Base-by-base conservation (phyloP, 116 monocot genomes). In the Iris pallida region DNA sequence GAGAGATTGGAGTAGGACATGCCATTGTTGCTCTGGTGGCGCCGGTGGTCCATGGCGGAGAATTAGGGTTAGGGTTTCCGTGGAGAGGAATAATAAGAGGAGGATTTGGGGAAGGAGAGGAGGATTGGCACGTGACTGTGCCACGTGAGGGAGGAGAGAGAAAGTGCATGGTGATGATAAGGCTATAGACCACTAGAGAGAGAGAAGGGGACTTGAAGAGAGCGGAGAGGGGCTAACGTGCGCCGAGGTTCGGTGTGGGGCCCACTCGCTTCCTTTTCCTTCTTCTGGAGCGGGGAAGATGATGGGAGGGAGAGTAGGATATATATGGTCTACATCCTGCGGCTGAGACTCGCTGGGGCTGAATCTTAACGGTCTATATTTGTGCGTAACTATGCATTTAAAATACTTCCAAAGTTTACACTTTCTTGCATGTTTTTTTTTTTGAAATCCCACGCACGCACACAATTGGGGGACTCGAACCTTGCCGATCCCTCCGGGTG, bases 1-100 rank as follows among this genome's bases (percentile, higher is more conserved):
- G 87, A 94, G 82, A 94, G 90, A 55, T 83, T 85, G 73, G 86
- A 78, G 65, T 87, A 86, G 53, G 90, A 83, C 9, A 80, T 53
- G 4, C 85, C 80, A 70, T 76, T 78, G 59, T 69, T 71, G 11
- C 7, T 7, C 49, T 51, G 49, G 42, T 66, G 75, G 16, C 80
- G 76, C 64, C 76, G 58, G 59, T 64, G 68, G 13, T 83, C 87
- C 83, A 87, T 87, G 51, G 47, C n/a, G 12, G 14, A 57, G 1
- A 12, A 15, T 67, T 54, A 52, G 66, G 66, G 53, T 18, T 66
- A 54, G 67, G 67, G 67, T 51, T 67, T 55, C 20, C 48, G 16
- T 10, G 57, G n/a, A 48, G 40, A 15, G 42, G 53, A 15, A 6
- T 64, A 60, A 17, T 3, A 46, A 56, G 16, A 48, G 47, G 20